Evolutionary conservation across 305 asterid genomes (phyloP).

Genomic region (Fraxinus nigra): DNA sequence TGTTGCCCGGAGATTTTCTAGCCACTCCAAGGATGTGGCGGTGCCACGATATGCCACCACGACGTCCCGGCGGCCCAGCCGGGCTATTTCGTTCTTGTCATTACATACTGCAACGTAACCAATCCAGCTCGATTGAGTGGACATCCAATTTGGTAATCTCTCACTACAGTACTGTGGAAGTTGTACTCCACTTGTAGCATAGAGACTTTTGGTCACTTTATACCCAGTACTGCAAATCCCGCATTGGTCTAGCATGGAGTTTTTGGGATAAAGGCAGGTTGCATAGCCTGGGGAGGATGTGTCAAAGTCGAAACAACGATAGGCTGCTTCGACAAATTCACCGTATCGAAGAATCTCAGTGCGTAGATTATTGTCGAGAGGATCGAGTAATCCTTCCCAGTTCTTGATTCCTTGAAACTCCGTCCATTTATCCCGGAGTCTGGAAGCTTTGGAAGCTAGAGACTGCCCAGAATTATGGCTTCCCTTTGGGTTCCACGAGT

Average conservation of each 20-base stretch:
- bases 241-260: constrained; percentile 34
- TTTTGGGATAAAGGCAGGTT: constrained; percentile 40
- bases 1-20: constrained; percentile 68
- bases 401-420: constrained; percentile 77
- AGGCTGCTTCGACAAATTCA: constrained; percentile 75
- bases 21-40: constrained; percentile 78
- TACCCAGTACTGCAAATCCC: constrained; percentile 44
- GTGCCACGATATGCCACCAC: constrained; percentile 89
- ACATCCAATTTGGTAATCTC: constrained; percentile 48
- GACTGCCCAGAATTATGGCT: neutral
- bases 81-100: constrained; percentile 58
- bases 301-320: constrained; percentile 69
- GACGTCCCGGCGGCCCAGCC: constrained; percentile 79
- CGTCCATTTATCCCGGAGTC: constrained; percentile 57
- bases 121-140: constrained; percentile 66
- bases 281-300: constrained; percentile 50
- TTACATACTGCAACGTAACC: constrained; percentile 88
- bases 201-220: constrained; percentile 44
- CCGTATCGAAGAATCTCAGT: constrained; percentile 76
- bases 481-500: constrained; percentile 28
- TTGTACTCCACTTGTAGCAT: constrained; percentile 62
- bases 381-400: constrained; percentile 90
- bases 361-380: constrained; percentile 70
- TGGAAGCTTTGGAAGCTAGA: constrained; percentile 18
- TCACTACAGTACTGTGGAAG: constrained; percentile 53